Base-by-base conservation (phyloP, 176 grass and related monocot species). In the maize (Zea mays) region DNA sequence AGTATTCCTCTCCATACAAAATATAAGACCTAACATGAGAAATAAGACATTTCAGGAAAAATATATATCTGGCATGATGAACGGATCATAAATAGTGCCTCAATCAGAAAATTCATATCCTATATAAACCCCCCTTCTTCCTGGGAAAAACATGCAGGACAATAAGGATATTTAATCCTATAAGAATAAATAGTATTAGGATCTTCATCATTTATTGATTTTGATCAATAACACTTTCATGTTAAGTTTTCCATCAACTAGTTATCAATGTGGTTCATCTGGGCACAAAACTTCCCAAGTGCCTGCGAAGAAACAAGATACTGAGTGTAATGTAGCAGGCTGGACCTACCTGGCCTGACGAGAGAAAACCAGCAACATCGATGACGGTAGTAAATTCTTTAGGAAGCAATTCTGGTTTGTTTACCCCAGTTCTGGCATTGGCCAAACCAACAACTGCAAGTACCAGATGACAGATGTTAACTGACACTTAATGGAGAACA, bases 331-430 rank as follows among this genome's bases (percentile, higher is more conserved):
- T 6, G 20, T 58, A 6, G 2, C 8, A 68, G 7, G 49, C 27
- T 58, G 21, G 10, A 44, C 54, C 59, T 78, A 97, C 95, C 95
- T 97, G 95, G 36, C 95, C 91, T 40, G 89, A 62, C 47, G 91
- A 97, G 74, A 97, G 95, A 81, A 97, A 97, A 71, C 91, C 95
- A 36, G 95, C 89, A 33, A 94, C 91, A 84, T 97, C 91, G 41
- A 97, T 97, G 66, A 97, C 94, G 17, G 94, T 86, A 38, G 84
- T 88, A 77, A 92, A 97, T 86, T 97, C 94, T 78, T 92, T 90
- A 5, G 91, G 94, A 49, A 97, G 95, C 72, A 94, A 77, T 76
- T 94, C 91, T 17, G 94, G 94, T 66, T 90, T 97, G 72, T 94
- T 92, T 37, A 97, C 94, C 52, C 94, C 94, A 79, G 88, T 75